phyloP scores from a whole-genome alignment of 495 filamentous ascomycete genomes.

The Penicillium tannophilum region DNA sequence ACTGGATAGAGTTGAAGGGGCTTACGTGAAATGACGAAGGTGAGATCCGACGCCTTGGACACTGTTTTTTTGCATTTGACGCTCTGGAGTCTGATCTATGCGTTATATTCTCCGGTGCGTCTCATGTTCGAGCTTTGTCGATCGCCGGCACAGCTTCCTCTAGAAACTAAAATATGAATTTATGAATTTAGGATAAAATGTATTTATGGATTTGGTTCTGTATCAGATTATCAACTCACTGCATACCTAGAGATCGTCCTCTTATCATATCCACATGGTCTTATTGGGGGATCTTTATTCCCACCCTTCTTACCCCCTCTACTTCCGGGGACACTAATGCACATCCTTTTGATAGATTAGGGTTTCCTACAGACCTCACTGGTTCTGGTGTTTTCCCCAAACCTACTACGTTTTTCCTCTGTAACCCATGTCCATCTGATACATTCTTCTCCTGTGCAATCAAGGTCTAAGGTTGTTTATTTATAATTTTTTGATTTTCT shows the following conservation, averaged over 20 bases:
- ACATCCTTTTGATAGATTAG: slow-evolving; percentile 21
- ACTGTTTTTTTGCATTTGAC: neutral
- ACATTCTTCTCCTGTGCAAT: slow-evolving; percentile 35
- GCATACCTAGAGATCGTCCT: slow-evolving; percentile 22
- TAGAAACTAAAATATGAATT: neutral
- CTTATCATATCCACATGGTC: slow-evolving; percentile 21
- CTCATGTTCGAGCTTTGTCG: neutral
- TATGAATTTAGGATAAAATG: neutral
- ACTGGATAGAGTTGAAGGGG: slow-evolving; percentile 21
- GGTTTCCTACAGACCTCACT: slow-evolving; percentile 17
- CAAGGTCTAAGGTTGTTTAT: slow-evolving; percentile 12
- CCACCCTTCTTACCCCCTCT: neutral
- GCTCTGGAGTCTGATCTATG: neutral
- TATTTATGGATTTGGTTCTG: neutral
- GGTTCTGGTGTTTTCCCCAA: neutral
- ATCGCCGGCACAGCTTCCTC: slow-evolving; percentile 1
- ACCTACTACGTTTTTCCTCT: slow-evolving; percentile 18
- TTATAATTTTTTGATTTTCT: slow-evolving; percentile 15
- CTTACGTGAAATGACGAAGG: slow-evolving; percentile 12
- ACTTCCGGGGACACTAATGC: slow-evolving; percentile 20
- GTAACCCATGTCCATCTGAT: slow-evolving; percentile 44
- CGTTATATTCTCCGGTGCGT: neutral
- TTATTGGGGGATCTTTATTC: slow-evolving; percentile 28
- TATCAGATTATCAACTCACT: neutral
- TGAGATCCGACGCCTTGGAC: slow-evolving; percentile 2